A percentile compares a stretch with the other conserved stretches of the same genome.
Conservation (phyloP, 345 rosid genomes). For the Eucalyptus marginata region DNA sequence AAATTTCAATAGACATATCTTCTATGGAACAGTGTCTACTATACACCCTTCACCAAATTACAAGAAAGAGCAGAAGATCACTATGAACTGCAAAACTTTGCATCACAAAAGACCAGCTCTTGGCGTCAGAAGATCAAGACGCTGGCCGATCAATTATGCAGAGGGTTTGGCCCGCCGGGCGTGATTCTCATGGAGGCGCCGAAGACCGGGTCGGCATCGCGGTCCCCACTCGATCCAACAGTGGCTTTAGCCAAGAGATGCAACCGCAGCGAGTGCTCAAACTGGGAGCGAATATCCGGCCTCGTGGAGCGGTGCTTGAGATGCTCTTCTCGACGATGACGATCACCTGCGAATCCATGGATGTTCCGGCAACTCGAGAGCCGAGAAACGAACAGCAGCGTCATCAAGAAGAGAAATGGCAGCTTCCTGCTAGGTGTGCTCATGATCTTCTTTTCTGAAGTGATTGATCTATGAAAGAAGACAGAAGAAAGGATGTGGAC, state of each 20-base stretch:
- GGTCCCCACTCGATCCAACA: neutral
- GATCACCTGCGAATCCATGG: neutral
- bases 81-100: neutral
- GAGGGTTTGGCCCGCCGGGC: conserved; percentile 5
- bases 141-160: neutral
- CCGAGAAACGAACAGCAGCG: neutral
- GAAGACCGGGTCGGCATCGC: rapidly evolving
- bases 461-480: neutral
- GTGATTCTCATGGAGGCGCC: neutral
- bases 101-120: neutral
- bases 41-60: neutral
- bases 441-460: neutral
- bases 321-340: neutral
- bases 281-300: neutral
- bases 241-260: neutral
- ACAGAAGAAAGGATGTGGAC: neutral
- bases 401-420: neutral
- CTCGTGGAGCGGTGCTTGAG: neutral
- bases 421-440: neutral
- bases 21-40: neutral
- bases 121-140: neutral
- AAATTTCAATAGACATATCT: neutral
- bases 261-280: neutral
- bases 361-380: neutral
- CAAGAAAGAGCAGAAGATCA: neutral